Conservation (phyloP, 352 stramenopile species). For the Pilasporangium apinafurcum region DNA sequence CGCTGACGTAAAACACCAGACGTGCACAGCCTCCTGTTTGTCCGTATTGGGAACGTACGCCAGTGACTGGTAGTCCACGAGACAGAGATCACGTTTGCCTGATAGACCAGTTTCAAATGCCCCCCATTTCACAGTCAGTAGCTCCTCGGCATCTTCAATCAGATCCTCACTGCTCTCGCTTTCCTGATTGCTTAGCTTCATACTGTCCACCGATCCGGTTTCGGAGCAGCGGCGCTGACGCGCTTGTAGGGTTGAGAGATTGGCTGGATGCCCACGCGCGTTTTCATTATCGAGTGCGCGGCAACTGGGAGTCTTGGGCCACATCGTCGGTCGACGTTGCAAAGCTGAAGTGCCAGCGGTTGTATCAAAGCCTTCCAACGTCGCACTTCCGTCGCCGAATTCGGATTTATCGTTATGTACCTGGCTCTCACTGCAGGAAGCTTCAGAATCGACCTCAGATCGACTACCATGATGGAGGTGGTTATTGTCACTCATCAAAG, state of each 20-base stretch:
- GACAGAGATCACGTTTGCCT: slow-evolving; percentile 58
- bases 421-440: neutral
- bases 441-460: slow-evolving; percentile 5
- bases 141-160: slow-evolving; percentile 32
- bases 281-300: no score
- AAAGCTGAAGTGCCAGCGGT: slow-evolving; percentile 13
- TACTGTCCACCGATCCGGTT: slow-evolving; percentile 14
- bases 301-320: no score
- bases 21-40: slow-evolving; percentile 40
- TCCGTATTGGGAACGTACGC: slow-evolving; percentile 58
- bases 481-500: slow-evolving; percentile 9
- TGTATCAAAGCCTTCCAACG: slow-evolving; percentile 11
- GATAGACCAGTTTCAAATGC: slow-evolving; percentile 54
- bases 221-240: slow-evolving; percentile 17
- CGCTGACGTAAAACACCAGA: slow-evolving; percentile 74
- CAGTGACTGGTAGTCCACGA: slow-evolving; percentile 68
- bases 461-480: slow-evolving; percentile 4
- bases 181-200: slow-evolving; percentile 7
- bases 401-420: slow-evolving; percentile 6
- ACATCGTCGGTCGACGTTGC: slow-evolving; percentile 7
- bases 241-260: slow-evolving; percentile 1
- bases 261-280: neutral
- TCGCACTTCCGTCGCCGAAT: slow-evolving; percentile 7
- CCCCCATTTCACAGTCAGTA: slow-evolving; percentile 73
- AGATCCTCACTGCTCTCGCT: slow-evolving; percentile 3